phyloP scores from a whole-genome alignment of 345 rosid species.

The Corchorus capsularis region DNA sequence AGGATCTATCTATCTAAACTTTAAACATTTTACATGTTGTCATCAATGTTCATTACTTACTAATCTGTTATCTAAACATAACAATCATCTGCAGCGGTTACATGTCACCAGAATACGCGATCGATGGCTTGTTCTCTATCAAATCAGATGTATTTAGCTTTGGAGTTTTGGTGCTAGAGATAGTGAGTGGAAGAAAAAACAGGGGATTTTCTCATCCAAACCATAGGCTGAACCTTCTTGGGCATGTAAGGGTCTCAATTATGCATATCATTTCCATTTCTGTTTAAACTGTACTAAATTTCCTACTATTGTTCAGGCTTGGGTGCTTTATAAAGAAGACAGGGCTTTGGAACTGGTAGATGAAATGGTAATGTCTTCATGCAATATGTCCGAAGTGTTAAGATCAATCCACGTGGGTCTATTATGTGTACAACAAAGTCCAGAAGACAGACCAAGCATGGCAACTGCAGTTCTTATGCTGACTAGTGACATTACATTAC shows the following conservation, averaged over 20 bases:
- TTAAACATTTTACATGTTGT: not conserved
- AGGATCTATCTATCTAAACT: not conserved
- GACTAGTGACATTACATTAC: slow-evolving; percentile 29
- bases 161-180: not conserved
- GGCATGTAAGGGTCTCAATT: not conserved
- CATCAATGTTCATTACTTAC: too few relatives aligned
- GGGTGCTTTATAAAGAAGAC: slow-evolving; percentile 15
- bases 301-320: slow-evolving; percentile 30
- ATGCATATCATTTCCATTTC: too few relatives aligned
- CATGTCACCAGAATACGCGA: not conserved
- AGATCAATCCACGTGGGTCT: slow-evolving; percentile 46
- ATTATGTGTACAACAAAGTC: slow-evolving; percentile 42
- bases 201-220: slow-evolving; percentile 5
- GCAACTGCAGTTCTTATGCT: slow-evolving; percentile 44
- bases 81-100: not conserved
- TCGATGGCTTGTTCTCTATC: not conserved
- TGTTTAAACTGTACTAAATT: too few relatives aligned
- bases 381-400: slow-evolving; percentile 1
- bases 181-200: not conserved
- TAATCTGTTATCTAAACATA: too few relatives aligned
- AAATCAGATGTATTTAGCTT: not conserved
- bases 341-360: slow-evolving; percentile 20
- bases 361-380: slow-evolving; percentile 36
- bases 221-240: slow-evolving; percentile 4
- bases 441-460: slow-evolving; percentile 51